Conservation (phyloP, 2,329 filamentous ascomycete species). For the Colletotrichum liaoningense region DNA sequence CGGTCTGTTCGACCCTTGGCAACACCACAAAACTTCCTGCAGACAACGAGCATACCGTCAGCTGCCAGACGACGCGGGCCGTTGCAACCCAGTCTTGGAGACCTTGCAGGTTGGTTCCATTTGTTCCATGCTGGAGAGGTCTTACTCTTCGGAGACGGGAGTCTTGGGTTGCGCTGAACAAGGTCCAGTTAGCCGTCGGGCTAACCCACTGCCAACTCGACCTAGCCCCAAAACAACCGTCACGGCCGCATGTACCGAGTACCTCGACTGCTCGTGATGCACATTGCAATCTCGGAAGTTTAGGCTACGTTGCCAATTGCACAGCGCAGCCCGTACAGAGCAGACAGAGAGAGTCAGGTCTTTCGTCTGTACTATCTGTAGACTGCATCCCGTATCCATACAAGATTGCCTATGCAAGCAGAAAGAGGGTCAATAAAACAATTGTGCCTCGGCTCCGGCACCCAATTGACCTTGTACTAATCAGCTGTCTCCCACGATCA, state of each 20-base stretch:
- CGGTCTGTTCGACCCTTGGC: neutral
- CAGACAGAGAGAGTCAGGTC: conserved; percentile 15
- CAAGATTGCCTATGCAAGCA: neutral
- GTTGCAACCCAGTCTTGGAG: neutral
- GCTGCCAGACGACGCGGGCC: conserved; percentile 3
- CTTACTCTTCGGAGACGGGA: too few species aligned
- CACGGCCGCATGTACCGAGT: conserved; percentile 28
- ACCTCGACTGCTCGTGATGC: conserved; percentile 26
- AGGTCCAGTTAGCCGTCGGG: conserved; percentile 21
- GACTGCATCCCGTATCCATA: too few species aligned
- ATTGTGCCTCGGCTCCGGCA: conserved; percentile 29
- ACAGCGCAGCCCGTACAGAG: neutral
- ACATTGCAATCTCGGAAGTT: conserved; percentile 34
- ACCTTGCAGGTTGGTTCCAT: neutral
- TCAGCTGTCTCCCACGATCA: neutral
- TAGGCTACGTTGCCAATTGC: conserved; percentile 34
- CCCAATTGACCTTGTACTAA: conserved; percentile 23
- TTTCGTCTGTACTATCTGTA: neutral
- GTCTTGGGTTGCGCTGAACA: conserved; percentile 20
- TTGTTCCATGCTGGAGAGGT: neutral
- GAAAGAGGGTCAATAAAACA: conserved; percentile 20
- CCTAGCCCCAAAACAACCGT: conserved; percentile 34
- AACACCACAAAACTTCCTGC: neutral
- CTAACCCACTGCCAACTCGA: conserved; percentile 30
- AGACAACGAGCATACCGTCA: neutral